These are phyloP conservation scores for Tanacetum coccineum DNA, from an alignment of 129 eudicot genomes.

Conservation along the genomic window DNA sequence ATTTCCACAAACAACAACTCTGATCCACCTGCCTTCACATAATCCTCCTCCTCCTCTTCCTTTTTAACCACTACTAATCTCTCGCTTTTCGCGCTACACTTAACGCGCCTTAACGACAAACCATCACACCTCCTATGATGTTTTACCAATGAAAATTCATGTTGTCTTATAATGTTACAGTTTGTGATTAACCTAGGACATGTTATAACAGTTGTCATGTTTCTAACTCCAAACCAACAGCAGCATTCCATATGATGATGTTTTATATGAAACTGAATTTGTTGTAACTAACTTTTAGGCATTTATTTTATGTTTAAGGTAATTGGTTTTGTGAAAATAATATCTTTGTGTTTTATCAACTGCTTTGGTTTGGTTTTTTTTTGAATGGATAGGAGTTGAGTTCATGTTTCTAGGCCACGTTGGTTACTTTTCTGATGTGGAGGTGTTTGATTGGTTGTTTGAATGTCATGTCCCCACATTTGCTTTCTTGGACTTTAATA, in stretches of 20 bases:
- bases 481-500: background rate
- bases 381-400: slow-evolving; percentile 59
- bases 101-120: slow-evolving; percentile 22
- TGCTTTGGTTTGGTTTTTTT: slow-evolving; percentile 7
- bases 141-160: slow-evolving; percentile 10
- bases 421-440: slow-evolving; percentile 34
- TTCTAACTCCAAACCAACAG: slow-evolving; percentile 46
- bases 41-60: slow-evolving; percentile 79
- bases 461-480: background rate
- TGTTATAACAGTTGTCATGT: slow-evolving; percentile 53
- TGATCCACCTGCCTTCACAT: slow-evolving; percentile 85
- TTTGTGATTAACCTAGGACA: slow-evolving; percentile 34
- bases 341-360: too few species aligned
- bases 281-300: too few species aligned
- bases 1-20: slow-evolving; percentile 86
- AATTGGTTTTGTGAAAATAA: too few species aligned
- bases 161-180: too few species aligned
- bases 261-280: too few species aligned
- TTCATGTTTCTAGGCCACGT: slow-evolving; percentile 37
- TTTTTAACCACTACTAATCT: slow-evolving; percentile 34
- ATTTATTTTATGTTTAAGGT: too few species aligned
- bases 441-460: slow-evolving; percentile 14
- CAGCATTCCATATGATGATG: too few species aligned
- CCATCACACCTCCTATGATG: too few species aligned
- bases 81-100: slow-evolving; percentile 41